Evolutionary conservation across 1,284 basidiomycete genomes (phyloP).

Genomic region (Tilletia caries): DNA sequence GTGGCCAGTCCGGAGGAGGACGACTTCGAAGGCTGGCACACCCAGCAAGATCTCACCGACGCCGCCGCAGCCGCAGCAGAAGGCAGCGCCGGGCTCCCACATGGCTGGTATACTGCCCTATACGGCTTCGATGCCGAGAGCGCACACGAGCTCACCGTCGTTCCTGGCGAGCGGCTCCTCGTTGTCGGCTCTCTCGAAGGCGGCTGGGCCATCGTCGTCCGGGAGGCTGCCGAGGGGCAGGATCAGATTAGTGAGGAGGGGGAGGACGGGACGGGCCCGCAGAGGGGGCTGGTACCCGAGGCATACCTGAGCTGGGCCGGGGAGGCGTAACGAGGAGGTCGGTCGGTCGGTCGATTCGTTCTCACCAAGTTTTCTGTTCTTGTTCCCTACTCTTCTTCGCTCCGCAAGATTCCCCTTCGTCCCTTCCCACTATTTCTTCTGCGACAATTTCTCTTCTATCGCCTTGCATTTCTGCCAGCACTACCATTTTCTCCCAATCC

Average conservation of each 20-base stretch:
- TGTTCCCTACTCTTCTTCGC: neutral
- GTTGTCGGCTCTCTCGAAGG: slow-evolving; percentile 37
- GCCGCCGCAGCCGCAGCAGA: slow-evolving; percentile 33
- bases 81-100: slow-evolving; percentile 21
- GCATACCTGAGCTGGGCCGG: neutral
- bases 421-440: neutral
- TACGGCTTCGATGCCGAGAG: slow-evolving; percentile 35
- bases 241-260: neutral
- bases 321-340: neutral
- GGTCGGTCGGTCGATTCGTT: too few relatives aligned
- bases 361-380: neutral
- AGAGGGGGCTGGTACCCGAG: neutral
- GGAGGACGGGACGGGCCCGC: neutral
- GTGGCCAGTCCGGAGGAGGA: slow-evolving; percentile 10
- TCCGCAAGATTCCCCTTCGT: neutral
- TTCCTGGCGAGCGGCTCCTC: slow-evolving; percentile 26
- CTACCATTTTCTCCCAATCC: neutral
- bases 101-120: slow-evolving; percentile 36
- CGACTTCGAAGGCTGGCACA: neutral
- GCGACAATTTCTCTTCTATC: neutral
- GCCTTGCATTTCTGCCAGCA: neutral
- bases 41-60: slow-evolving; percentile 23
- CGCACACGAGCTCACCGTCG: slow-evolving; percentile 35
- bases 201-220: slow-evolving; percentile 35
- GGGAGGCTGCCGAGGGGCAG: neutral